Evolutionary conservation across 345 rosid species (phyloP).

Genomic region (Gossypium mustelinum): DNA sequence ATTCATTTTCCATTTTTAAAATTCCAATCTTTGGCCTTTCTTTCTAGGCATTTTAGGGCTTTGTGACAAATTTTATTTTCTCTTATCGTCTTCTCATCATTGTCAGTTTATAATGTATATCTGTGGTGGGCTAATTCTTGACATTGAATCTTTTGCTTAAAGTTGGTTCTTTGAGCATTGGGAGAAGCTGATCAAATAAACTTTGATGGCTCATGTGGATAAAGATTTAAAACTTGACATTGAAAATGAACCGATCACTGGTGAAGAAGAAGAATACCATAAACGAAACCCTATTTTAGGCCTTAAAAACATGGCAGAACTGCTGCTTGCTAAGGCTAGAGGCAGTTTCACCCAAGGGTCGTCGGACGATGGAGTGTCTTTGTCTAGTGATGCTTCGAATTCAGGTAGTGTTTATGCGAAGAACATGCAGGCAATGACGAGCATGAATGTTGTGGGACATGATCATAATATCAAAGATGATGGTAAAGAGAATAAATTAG

Average conservation of each 20-base stretch:
- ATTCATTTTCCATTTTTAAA: too few species aligned
- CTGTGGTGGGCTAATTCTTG: slow-evolving; percentile 15
- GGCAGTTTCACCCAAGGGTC: neutral
- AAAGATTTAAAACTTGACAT: slow-evolving; percentile 56
- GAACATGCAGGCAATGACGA: slow-evolving; percentile 19
- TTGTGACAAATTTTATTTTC: neutral
- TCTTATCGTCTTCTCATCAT: too few species aligned
- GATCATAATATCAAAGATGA: slow-evolving; percentile 18
- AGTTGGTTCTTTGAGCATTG: slow-evolving; percentile 6
- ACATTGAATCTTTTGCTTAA: slow-evolving; percentile 9
- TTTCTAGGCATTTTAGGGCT: neutral
- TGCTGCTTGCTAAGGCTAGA: slow-evolving; percentile 1
- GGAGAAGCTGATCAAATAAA: slow-evolving; percentile 17
- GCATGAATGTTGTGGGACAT: slow-evolving; percentile 29
- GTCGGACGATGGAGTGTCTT: slow-evolving; percentile 12
- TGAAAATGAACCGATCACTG: slow-evolving; percentile 47
- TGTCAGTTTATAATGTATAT: neutral
- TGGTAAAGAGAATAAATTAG: slow-evolving; percentile 32
- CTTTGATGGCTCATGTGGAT: slow-evolving; percentile 24
- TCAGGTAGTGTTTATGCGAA: neutral
- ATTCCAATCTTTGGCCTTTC: neutral
- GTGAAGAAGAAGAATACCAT: slow-evolving; percentile 28
- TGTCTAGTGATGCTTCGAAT: slow-evolving; percentile 8
- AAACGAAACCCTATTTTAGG: slow-evolving; percentile 17
- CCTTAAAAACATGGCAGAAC: neutral